Evolutionary conservation across 2,329 filamentous ascomycete species (phyloP).

Genomic region (Colletotrichum australisinense): DNA sequence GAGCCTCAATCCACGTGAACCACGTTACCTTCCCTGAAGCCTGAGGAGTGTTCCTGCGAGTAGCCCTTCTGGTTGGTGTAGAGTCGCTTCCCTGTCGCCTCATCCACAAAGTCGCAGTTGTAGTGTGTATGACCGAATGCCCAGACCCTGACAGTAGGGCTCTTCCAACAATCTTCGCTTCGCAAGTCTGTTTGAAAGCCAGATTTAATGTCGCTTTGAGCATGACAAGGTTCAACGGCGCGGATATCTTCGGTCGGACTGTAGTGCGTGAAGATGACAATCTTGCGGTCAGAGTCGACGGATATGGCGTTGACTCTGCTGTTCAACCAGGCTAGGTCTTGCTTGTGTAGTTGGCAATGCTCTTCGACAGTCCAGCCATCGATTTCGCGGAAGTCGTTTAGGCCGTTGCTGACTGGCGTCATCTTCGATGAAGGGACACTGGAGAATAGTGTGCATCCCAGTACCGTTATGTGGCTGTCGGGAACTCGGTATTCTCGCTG

Average conservation of each 20-base stretch:
- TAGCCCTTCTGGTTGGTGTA: slow-evolving; percentile 54
- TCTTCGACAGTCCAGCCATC: slow-evolving; percentile 49
- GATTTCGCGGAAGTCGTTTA: slow-evolving; percentile 64
- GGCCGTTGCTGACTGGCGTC: slow-evolving; percentile 51
- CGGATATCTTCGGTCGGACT: slow-evolving; percentile 50
- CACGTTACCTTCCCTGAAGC: neutral
- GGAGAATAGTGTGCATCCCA: slow-evolving; percentile 61
- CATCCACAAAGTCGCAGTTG: slow-evolving; percentile 49
- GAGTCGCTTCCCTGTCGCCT: slow-evolving; percentile 27
- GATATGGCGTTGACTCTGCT: slow-evolving; percentile 39
- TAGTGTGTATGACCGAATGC: slow-evolving; percentile 62
- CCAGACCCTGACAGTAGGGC: slow-evolving; percentile 51
- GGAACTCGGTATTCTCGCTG: slow-evolving; percentile 41
- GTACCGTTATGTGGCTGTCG: slow-evolving; percentile 41
- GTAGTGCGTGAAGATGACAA: slow-evolving; percentile 56
- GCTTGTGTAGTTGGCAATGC: slow-evolving; percentile 49
- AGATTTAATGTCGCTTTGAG: slow-evolving; percentile 40
- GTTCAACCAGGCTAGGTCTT: slow-evolving; percentile 57
- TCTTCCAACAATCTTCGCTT: slow-evolving; percentile 50
- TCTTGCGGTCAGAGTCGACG: slow-evolving; percentile 35
- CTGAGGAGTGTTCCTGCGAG: slow-evolving; percentile 21
- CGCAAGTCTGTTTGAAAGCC: slow-evolving; percentile 56
- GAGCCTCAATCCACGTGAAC: neutral
- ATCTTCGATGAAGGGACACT: slow-evolving; percentile 49
- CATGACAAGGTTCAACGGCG: slow-evolving; percentile 48